phyloP scores from a whole-genome alignment of 371 early-diverging fungal species.

The Syncephalastrum monosporum region DNA sequence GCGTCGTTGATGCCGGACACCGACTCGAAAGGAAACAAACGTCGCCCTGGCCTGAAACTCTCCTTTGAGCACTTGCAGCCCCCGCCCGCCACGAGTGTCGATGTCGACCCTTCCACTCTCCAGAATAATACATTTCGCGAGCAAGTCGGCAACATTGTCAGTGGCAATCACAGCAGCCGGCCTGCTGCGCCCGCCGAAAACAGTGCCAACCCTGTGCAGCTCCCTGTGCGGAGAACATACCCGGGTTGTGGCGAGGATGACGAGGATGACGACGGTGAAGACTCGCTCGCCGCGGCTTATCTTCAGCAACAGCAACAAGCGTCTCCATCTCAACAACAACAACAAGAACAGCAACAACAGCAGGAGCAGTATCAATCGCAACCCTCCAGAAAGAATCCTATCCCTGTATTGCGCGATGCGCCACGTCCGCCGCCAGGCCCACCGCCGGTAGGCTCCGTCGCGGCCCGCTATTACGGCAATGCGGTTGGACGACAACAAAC shows the following conservation, averaged over 20 bases:
- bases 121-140: slow-evolving; percentile 29
- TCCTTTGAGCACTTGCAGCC: slow-evolving; percentile 21
- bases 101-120: neutral
- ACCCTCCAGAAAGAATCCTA: slow-evolving; percentile 3
- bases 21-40: slow-evolving; percentile 7
- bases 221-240: slow-evolving; percentile 7
- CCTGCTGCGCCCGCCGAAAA: slow-evolving; percentile 6
- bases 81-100: slow-evolving; percentile 9
- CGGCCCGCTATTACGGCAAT: too few species aligned
- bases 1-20: neutral
- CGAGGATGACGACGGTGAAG: slow-evolving; percentile 18
- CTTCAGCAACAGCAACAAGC: neutral
- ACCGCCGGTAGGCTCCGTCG: neutral
- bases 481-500: too few species aligned
- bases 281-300: slow-evolving; percentile 16
- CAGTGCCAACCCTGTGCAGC: slow-evolving; percentile 5
- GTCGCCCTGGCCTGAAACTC: slow-evolving; percentile 22
- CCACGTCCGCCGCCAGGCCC: slow-evolving; percentile 14
- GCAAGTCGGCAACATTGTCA: slow-evolving; percentile 41
- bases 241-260: slow-evolving; percentile 18
- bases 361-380: slow-evolving; percentile 8
- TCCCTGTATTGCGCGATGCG: slow-evolving; percentile 35
- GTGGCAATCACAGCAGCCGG: slow-evolving; percentile 18
- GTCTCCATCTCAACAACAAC: neutral
- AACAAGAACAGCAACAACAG: slow-evolving; percentile 2